Evolutionary conservation across 1,284 basidiomycete species (phyloP).

Genomic region (Papiliotrema fonsecae): DNA sequence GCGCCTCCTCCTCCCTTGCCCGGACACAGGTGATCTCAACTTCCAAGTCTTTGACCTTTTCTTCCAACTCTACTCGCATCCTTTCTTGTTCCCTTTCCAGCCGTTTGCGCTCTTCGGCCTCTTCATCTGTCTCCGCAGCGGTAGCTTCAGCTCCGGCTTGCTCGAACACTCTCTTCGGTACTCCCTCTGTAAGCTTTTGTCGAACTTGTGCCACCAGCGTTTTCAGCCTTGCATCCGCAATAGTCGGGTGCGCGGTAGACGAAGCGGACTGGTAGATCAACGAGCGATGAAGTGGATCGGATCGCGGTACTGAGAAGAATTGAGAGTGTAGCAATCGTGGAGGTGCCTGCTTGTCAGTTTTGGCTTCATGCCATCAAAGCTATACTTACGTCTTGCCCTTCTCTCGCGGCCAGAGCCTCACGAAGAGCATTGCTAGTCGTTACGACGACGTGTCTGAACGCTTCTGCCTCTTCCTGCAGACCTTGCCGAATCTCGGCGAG

Average conservation of each 20-base stretch:
- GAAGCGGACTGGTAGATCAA: slow-evolving; percentile 26
- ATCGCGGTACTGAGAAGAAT: slow-evolving; percentile 20
- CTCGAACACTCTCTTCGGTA: not conserved
- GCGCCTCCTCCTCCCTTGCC: slow-evolving; percentile 36
- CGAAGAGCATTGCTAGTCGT: slow-evolving; percentile 66
- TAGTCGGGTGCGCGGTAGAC: slow-evolving; percentile 41
- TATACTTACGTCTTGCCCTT: slow-evolving; percentile 31
- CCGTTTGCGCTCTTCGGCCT: slow-evolving; percentile 22
- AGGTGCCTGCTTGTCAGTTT: slow-evolving; percentile 14
- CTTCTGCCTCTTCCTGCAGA: slow-evolving; percentile 65
- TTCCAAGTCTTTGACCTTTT: slow-evolving; percentile 43
- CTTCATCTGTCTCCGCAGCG: slow-evolving; percentile 10
- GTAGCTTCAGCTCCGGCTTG: not conserved
- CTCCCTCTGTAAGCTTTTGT: slow-evolving; percentile 17
- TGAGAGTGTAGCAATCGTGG: slow-evolving; percentile 25
- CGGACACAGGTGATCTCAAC: slow-evolving; percentile 37
- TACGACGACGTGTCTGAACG: slow-evolving; percentile 64
- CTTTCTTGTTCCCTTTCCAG: slow-evolving; percentile 29
- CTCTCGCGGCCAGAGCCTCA: slow-evolving; percentile 47
- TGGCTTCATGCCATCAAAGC: not conserved
- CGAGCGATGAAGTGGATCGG: slow-evolving; percentile 8
- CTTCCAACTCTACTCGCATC: slow-evolving; percentile 27
- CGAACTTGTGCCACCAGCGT: slow-evolving; percentile 29
- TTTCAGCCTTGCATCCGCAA: slow-evolving; percentile 38
- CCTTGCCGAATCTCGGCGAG: slow-evolving; percentile 64